Evolutionary conservation across 139 green algal genomes (phyloP).

Genomic region (Picochlorum sp.): DNA sequence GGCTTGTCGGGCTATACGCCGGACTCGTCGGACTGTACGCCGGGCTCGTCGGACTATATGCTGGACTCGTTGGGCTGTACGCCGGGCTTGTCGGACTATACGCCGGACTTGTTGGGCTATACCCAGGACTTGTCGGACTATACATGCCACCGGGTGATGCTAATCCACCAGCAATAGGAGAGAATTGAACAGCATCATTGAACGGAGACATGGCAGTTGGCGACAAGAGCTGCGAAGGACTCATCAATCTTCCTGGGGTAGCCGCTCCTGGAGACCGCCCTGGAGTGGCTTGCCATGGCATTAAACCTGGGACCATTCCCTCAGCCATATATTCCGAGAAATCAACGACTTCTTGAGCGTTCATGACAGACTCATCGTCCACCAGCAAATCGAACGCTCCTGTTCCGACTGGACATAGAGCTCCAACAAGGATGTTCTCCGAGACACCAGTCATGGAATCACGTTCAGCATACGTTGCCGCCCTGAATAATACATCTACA

Average conservation of each 20-base stretch:
- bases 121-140: conserved; percentile 42
- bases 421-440: conserved; percentile 97
- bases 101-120: conserved; percentile 15
- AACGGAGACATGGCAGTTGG: conserved; percentile 39
- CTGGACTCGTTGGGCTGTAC: conserved; percentile 57
- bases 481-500: conserved; percentile 92
- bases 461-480: conserved; percentile 60
- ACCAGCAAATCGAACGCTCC: conserved; percentile 89
- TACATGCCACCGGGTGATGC: conserved; percentile 24
- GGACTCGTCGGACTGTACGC: conserved; percentile 58
- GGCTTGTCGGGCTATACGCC: conserved; percentile 52
- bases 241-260: conserved; percentile 32
- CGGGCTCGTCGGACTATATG: conserved; percentile 24
- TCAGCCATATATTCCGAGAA: conserved; percentile 9
- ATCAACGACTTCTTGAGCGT: conserved; percentile 75
- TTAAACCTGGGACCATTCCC: not conserved
- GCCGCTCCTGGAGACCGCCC: conserved; percentile 26
- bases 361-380: conserved; percentile 75
- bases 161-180: conserved; percentile 40
- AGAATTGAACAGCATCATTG: conserved; percentile 40
- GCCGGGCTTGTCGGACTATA: conserved; percentile 57
- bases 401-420: conserved; percentile 78
- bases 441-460: conserved; percentile 78
- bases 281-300: conserved; percentile 36
- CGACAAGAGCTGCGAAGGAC: conserved; percentile 38